Conservation (phyloP, 2,329 filamentous ascomycete genomes). For the Hypoxylon sp. region DNA sequence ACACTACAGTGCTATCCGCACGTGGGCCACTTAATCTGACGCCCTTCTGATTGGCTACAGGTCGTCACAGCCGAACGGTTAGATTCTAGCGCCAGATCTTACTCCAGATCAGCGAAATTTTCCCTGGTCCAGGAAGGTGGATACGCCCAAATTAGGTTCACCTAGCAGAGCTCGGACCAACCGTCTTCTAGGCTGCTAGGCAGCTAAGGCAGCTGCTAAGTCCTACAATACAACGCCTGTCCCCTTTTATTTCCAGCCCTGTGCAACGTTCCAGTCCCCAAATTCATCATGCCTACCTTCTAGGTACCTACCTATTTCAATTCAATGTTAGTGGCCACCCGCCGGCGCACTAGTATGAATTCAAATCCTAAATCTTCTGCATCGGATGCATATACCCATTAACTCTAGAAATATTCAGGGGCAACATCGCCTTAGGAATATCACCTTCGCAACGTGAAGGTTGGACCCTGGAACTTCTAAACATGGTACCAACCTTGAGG, state of each 20-base stretch:
- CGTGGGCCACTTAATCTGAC: no score
- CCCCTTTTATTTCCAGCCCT: constrained; percentile 7
- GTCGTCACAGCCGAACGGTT: background rate
- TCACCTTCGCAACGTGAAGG: background rate
- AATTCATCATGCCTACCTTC: background rate
- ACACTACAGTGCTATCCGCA: no score
- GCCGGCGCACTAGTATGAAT: background rate
- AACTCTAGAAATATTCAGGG: constrained; percentile 3
- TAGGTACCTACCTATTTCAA: no score
- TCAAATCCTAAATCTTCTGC: background rate
- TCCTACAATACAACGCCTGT: background rate
- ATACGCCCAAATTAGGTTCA: background rate
- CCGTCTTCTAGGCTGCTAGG: background rate
- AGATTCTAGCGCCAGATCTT: constrained; percentile 34
- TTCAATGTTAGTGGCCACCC: no score
- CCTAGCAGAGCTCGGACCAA: constrained; percentile 13
- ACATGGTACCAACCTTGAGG: constrained; percentile 8
- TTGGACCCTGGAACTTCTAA: constrained; percentile 18
- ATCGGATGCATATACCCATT: background rate
- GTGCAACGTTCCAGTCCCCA: no score
- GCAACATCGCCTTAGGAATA: background rate
- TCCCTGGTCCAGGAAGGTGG: constrained; percentile 22
- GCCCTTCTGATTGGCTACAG: constrained; percentile 5
- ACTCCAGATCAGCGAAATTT: constrained; percentile 10
- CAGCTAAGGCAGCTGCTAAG: no score